These are phyloP conservation scores for Spinacia oleracea DNA, from an alignment of 179 eudicot species.

Conservation along the genomic window DNA sequence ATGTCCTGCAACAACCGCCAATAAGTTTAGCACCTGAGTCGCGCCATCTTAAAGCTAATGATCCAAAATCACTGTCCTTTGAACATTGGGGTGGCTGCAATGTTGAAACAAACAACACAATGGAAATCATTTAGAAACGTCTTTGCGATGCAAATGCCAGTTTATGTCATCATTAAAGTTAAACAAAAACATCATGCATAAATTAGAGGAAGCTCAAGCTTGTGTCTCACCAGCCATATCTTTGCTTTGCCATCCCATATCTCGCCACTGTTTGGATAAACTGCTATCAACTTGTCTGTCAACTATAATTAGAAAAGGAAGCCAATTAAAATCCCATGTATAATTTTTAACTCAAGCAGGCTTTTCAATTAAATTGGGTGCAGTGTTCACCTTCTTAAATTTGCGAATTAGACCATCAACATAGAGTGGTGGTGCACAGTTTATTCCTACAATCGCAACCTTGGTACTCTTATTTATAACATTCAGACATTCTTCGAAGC, in stretches of 20 bases:
- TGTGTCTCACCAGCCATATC: slow-evolving; percentile 75
- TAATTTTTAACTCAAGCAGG: neutral
- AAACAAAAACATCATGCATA: neutral
- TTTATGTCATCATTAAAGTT: neutral
- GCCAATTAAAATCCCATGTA: no score
- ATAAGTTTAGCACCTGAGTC: slow-evolving; percentile 77
- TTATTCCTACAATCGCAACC: slow-evolving; percentile 68
- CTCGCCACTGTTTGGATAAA: slow-evolving; percentile 88
- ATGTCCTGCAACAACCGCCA: slow-evolving; percentile 84
- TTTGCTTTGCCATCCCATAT: slow-evolving; percentile 80
- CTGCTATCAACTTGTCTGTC: slow-evolving; percentile 64
- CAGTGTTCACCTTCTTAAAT: slow-evolving; percentile 59
- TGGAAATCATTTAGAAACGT: neutral
- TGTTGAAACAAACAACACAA: slow-evolving; percentile 1
- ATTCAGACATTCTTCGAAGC: slow-evolving; percentile 63
- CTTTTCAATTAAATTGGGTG: neutral
- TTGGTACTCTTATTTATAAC: slow-evolving; percentile 50
- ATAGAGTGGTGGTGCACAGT: slow-evolving; percentile 84
- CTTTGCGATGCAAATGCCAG: neutral
- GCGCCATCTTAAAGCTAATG: slow-evolving; percentile 64
- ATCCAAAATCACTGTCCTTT: slow-evolving; percentile 54
- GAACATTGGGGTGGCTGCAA: slow-evolving; percentile 75
- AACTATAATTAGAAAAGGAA: slow-evolving; percentile 34
- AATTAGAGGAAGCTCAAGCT: neutral
- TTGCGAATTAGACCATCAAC: slow-evolving; percentile 55